phyloP scores from a whole-genome alignment of 2,329 filamentous ascomycete species.

The Penicillium psychrosexuale region DNA sequence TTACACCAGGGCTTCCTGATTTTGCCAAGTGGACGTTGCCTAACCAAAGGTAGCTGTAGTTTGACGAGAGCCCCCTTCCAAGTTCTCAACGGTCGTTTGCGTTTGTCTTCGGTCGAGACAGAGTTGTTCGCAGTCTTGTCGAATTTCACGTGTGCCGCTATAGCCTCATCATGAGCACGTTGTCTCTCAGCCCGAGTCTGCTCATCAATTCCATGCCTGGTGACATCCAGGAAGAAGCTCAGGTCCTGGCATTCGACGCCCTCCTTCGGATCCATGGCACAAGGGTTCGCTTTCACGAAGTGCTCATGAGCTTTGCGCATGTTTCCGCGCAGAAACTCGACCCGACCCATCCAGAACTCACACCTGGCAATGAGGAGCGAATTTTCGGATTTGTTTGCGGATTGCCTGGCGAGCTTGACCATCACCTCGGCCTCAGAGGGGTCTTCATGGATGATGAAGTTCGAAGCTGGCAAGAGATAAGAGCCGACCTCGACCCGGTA shows the following conservation, averaged over 20 bases:
- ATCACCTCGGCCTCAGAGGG: constrained; percentile 7
- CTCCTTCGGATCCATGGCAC: constrained; percentile 11
- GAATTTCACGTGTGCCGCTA: neutral
- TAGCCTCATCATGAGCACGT: neutral
- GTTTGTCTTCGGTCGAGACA: neutral
- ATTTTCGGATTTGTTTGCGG: constrained; percentile 6
- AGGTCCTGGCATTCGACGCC: constrained; percentile 19
- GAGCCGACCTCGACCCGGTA: neutral
- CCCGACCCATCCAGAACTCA: constrained; percentile 28
- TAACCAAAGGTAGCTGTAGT: neutral
- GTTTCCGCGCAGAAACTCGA: constrained; percentile 19
- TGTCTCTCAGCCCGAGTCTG: neutral
- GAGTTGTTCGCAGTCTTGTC: neutral
- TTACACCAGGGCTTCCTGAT: neutral
- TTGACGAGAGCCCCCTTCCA: neutral
- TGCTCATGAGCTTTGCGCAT: constrained; percentile 13
- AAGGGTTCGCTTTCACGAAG: constrained; percentile 19
- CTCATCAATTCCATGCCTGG: constrained; percentile 2
- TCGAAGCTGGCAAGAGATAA: neutral
- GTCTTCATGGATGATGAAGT: neutral
- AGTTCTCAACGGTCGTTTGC: neutral
- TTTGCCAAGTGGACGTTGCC: neutral
- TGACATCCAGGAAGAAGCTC: constrained; percentile 6
- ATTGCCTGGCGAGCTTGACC: constrained; percentile 3
- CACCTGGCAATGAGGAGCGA: constrained; percentile 16